Percentiles rank a stretch among this genome's conserved stretches.
Evolutionary conservation across 129 eudicot species (phyloP).

Genomic region (Smallanthus sonchifolius): DNA sequence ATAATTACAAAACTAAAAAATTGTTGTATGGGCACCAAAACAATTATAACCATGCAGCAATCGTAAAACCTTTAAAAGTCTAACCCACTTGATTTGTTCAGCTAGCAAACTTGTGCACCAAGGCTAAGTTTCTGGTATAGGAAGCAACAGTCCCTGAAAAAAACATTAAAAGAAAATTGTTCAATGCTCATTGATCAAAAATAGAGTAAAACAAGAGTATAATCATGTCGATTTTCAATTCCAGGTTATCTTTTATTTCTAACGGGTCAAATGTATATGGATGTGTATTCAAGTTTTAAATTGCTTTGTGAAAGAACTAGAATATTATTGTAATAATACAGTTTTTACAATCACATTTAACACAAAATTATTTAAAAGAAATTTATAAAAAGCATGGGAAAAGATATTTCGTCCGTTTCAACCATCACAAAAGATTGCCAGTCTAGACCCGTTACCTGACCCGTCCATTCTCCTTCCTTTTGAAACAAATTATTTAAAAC

Average conservation of each 20-base stretch:
- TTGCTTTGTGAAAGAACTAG: neutral
- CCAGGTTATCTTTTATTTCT: neutral
- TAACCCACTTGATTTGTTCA: slow-evolving; percentile 10
- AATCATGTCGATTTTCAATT: neutral
- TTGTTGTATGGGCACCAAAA: neutral
- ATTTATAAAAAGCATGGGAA: neutral
- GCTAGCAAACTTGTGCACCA: slow-evolving; percentile 6
- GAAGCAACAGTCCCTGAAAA: slow-evolving; percentile 47
- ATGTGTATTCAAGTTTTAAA: neutral
- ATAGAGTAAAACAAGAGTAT: neutral
- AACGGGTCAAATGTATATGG: neutral
- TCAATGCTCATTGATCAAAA: neutral
- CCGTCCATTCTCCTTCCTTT: neutral
- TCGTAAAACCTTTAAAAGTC: neutral
- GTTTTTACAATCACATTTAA: neutral
- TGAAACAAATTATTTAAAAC: neutral
- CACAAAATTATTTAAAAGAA: neutral
- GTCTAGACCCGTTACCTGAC: neutral
- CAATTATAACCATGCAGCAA: neutral
- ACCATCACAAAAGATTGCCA: neutral
- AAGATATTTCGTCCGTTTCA: neutral
- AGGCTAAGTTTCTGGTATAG: slow-evolving; percentile 45
- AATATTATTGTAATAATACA: neutral
- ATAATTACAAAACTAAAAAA: slow-evolving; percentile 18
- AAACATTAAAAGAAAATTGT: neutral